phyloP scores from a whole-genome alignment of 805 yeast genomes.

The Metschnikowia sp. region DNA sequence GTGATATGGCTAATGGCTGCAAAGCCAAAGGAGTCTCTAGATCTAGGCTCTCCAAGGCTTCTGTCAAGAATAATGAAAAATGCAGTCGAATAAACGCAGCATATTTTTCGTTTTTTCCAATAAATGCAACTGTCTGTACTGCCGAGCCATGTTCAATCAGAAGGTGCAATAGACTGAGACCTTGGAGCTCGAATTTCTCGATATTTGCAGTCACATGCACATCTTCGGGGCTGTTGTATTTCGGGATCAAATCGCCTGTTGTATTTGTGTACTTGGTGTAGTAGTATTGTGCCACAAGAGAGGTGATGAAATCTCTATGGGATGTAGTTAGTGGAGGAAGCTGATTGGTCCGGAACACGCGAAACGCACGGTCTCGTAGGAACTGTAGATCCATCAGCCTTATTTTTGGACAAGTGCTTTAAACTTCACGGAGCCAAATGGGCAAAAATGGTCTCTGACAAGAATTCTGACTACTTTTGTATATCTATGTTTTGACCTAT shows the following conservation, averaged over 20 bases:
- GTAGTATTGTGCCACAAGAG: conserved; percentile 11
- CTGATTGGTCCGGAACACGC: conserved; percentile 6
- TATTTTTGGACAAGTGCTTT: neutral
- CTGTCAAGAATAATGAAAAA: conserved; percentile 8
- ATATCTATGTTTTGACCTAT: too few species aligned
- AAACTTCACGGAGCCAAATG: too few species aligned
- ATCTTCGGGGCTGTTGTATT: conserved; percentile 9
- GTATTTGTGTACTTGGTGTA: conserved; percentile 11
- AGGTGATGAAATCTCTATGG: conserved; percentile 2
- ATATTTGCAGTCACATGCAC: conserved; percentile 2
- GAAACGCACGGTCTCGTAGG: conserved; percentile 11
- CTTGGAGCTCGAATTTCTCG: neutral
- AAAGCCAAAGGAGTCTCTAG: conserved; percentile 9
- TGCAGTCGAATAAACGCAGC: conserved; percentile 5
- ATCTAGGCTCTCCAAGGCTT: conserved; percentile 13
- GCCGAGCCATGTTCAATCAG: conserved; percentile 3
- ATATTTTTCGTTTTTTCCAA: neutral
- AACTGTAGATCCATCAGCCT: conserved; percentile 5
- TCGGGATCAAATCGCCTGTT: conserved; percentile 9
- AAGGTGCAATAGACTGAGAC: conserved; percentile 3
- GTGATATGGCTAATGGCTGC: neutral
- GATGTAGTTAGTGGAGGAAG: conserved; percentile 5
- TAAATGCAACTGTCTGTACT: conserved; percentile 9
- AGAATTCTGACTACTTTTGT: too few species aligned
- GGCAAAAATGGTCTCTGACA: too few species aligned